These are phyloP conservation scores for Candida khao-thaluensis DNA, from an alignment of 805 yeast species.

Conservation along the genomic window DNA sequence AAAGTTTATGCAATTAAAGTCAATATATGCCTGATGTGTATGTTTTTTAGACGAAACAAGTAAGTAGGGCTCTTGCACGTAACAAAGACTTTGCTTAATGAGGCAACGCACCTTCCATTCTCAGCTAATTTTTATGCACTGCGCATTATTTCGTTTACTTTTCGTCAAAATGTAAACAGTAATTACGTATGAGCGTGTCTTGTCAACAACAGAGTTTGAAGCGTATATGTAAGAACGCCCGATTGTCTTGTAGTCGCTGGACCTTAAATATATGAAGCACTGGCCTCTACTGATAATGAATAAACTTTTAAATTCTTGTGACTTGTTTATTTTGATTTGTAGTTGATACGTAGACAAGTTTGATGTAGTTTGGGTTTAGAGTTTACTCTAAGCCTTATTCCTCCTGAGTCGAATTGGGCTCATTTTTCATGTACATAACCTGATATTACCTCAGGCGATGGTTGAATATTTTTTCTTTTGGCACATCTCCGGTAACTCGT, in stretches of 20 bases:
- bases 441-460: too few relatives aligned
- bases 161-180: conserved; percentile 2
- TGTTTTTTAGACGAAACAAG: conserved; percentile 4
- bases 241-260: not conserved
- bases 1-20: too few relatives aligned
- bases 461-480: too few relatives aligned
- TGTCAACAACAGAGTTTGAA: not conserved
- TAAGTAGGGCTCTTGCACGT: not conserved
- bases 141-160: not conserved
- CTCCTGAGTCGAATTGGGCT: too few relatives aligned
- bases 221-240: conserved; percentile 7
- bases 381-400: too few relatives aligned
- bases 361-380: too few relatives aligned
- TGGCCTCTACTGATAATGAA: conserved; percentile 1
- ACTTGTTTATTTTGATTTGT: conserved; percentile 1
- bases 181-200: not conserved
- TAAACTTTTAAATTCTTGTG: not conserved
- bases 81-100: not conserved
- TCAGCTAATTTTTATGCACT: not conserved
- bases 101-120: conserved; percentile 1
- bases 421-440: too few relatives aligned
- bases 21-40: too few relatives aligned
- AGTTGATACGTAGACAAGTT: too few relatives aligned
- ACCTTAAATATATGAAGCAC: not conserved
- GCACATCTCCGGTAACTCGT: too few relatives aligned